phyloP scores from a whole-genome alignment of 2,329 filamentous ascomycete species.

The Dothidotthia symphoricarpi region DNA sequence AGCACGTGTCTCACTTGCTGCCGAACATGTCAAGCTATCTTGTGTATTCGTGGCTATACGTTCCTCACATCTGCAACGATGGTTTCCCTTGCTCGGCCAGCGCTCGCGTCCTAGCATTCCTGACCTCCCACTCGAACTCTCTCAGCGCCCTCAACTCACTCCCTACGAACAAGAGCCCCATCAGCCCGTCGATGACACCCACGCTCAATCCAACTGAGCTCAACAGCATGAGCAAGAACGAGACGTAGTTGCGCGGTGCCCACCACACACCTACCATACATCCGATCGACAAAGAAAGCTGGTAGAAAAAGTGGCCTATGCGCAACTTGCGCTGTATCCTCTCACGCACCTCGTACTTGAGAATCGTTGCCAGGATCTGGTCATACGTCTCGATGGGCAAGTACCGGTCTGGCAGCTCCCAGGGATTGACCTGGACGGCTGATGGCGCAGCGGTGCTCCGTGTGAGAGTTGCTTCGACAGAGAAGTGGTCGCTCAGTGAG shows the following conservation, averaged over 20 bases:
- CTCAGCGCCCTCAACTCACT: conserved; percentile 77
- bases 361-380: conserved; percentile 69
- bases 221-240: conserved; percentile 76
- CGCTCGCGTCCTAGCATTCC: conserved; percentile 31
- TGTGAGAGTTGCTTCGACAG: conserved; percentile 73
- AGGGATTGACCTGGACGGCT: conserved; percentile 10
- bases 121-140: conserved; percentile 93
- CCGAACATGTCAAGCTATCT: too few species aligned
- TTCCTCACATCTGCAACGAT: too few species aligned
- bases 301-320: conserved; percentile 68
- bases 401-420: conserved; percentile 25
- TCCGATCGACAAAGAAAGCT: conserved; percentile 65
- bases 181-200: conserved; percentile 79
- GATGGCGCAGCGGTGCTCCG: conserved; percentile 16
- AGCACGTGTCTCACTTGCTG: too few species aligned
- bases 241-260: conserved; percentile 70
- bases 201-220: conserved; percentile 74
- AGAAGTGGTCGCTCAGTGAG: conserved; percentile 93
- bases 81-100: too few species aligned
- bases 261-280: conserved; percentile 87
- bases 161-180: conserved; percentile 82
- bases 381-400: conserved; percentile 60
- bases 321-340: conserved; percentile 69
- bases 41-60: too few species aligned
- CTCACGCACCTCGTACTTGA: conserved; percentile 69